Conservation (phyloP, 176 grass and related monocot genomes). For the Lolium rigidum region DNA sequence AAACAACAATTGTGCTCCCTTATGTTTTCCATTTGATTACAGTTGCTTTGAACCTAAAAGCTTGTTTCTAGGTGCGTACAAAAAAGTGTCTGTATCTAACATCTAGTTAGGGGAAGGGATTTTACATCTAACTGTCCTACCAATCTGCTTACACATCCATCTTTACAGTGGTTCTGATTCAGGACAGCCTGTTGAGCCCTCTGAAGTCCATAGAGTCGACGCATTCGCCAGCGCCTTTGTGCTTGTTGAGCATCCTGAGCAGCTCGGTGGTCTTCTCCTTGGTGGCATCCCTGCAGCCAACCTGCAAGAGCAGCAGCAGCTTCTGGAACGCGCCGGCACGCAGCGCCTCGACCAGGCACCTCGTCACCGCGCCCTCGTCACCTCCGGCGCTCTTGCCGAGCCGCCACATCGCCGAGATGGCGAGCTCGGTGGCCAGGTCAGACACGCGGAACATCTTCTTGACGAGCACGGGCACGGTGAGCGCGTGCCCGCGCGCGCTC, state of each 20-base stretch:
- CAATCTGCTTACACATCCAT: background rate
- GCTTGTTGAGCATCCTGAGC: constrained; percentile 80
- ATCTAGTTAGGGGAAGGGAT: background rate
- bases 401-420: constrained; percentile 71
- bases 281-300: constrained; percentile 62
- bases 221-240: constrained; percentile 58
- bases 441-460: constrained; percentile 97
- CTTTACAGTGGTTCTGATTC: constrained; percentile 28
- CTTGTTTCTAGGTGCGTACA: background rate
- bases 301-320: constrained; percentile 76
- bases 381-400: constrained; percentile 44
- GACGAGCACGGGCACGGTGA: constrained; percentile 67
- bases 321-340: constrained; percentile 86
- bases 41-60: constrained; percentile 11
- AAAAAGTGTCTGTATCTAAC: constrained; percentile 12
- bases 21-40: background rate
- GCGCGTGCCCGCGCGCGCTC: constrained; percentile 54
- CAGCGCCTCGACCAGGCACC: constrained; percentile 58
- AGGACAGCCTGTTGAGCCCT: constrained; percentile 70
- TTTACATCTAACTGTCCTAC: constrained; percentile 35
- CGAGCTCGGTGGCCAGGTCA: constrained; percentile 76
- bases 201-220: constrained; percentile 66
- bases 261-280: constrained; percentile 81
- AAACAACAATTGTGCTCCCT: background rate
- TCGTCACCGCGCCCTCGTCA: constrained; percentile 27